phyloP scores from a whole-genome alignment of 345 rosid genomes.

The Viola odorata region DNA sequence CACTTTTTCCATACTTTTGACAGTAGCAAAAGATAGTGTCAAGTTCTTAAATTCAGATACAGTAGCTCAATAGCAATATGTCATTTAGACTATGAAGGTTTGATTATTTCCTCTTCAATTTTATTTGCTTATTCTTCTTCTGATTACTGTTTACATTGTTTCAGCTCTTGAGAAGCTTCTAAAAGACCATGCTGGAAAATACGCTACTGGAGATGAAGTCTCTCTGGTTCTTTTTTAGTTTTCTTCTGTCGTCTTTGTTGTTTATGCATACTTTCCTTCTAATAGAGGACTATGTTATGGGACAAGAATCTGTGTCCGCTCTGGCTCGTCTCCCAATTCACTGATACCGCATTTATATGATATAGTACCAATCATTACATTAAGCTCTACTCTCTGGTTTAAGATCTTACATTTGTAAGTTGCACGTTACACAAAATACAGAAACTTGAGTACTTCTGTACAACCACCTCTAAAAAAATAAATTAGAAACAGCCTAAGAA shows the following conservation, averaged over 20 bases:
- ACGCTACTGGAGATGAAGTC: constrained; percentile 73
- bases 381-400: neutral
- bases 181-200: constrained; percentile 53
- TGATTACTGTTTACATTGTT: constrained; percentile 14
- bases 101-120: too few relatives aligned
- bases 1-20: too few relatives aligned
- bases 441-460: neutral
- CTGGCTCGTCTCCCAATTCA: neutral
- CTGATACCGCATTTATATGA: neutral
- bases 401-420: too few relatives aligned
- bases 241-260: neutral
- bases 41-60: too few relatives aligned
- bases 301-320: neutral
- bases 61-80: too few relatives aligned
- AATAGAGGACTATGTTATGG: neutral
- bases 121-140: constrained; percentile 1
- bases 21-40: too few relatives aligned
- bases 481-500: neutral
- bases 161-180: constrained; percentile 73
- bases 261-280: neutral
- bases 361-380: neutral
- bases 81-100: too few relatives aligned
- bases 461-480: neutral
- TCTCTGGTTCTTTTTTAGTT: constrained; percentile 40
- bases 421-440: neutral